Evolutionary conservation across 169 alveolate species (phyloP).

Genomic region (Plasmodium sp.): DNA sequence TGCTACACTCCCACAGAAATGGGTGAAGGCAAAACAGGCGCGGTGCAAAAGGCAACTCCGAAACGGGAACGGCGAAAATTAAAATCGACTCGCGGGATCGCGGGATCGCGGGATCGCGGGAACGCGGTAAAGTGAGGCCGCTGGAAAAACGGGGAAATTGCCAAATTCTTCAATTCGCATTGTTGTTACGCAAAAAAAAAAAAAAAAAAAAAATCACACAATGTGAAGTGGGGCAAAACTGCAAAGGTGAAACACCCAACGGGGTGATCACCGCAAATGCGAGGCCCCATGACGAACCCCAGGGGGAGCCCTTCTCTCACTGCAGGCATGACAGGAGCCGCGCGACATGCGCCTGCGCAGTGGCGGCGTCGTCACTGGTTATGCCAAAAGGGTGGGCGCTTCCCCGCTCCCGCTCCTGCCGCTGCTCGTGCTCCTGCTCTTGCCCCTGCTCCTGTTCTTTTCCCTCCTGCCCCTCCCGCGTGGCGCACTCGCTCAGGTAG

Average conservation of each 20-base stretch:
- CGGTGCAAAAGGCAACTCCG: neutral
- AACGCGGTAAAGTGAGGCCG: neutral
- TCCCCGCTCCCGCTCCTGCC: neutral
- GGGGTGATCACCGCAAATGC: neutral
- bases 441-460: too few relatives aligned
- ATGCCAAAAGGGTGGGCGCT: neutral
- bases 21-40: neutral
- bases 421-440: neutral
- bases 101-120: neutral
- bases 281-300: neutral
- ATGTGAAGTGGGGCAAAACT: neutral
- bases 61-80: neutral
- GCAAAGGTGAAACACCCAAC: neutral
- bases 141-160: neutral
- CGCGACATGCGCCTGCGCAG: neutral
- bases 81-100: neutral
- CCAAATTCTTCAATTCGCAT: neutral
- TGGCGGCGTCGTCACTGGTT: neutral
- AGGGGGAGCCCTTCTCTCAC: neutral
- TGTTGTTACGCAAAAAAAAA: neutral
- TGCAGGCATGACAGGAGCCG: neutral
- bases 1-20: neutral
- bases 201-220: neutral
- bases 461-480: neutral
- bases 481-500: neutral